Evolutionary conservation across 1,284 basidiomycete genomes (phyloP).

Genomic region (Vanrija sp.): DNA sequence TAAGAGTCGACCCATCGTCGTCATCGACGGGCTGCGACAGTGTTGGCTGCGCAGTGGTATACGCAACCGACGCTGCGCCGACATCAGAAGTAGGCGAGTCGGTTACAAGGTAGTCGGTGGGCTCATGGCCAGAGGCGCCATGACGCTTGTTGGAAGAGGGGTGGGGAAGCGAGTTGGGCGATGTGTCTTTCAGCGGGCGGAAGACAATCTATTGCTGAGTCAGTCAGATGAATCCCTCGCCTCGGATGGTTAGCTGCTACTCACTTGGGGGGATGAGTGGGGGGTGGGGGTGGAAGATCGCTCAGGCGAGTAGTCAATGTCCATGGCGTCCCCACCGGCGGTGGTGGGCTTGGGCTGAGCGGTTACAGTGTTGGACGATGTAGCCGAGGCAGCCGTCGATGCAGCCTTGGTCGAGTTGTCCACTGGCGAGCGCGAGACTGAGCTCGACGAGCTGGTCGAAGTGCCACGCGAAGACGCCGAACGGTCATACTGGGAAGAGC

Average conservation of each 20-base stretch:
- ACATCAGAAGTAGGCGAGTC: not conserved
- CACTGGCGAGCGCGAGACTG: slow-evolving; percentile 16
- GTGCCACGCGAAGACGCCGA: slow-evolving; percentile 32
- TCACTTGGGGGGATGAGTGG: slow-evolving; percentile 50
- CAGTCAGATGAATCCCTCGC: slow-evolving; percentile 18
- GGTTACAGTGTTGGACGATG: not conserved
- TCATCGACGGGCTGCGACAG: slow-evolving; percentile 24
- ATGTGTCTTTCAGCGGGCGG: slow-evolving; percentile 44
- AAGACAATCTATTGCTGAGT: slow-evolving; percentile 41
- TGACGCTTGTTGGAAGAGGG: slow-evolving; percentile 11
- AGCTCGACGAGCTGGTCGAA: slow-evolving; percentile 20
- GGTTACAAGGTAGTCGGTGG: not conserved
- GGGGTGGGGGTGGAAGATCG: slow-evolving; percentile 47
- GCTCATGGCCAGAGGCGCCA: slow-evolving; percentile 11
- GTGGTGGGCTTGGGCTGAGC: slow-evolving; percentile 8
- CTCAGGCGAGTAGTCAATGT: slow-evolving; percentile 40
- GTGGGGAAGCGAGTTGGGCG: slow-evolving; percentile 44
- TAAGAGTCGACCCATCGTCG: slow-evolving; percentile 41
- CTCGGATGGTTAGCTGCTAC: slow-evolving; percentile 11
- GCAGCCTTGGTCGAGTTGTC: slow-evolving; percentile 7
- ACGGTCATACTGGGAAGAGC: slow-evolving; percentile 28
- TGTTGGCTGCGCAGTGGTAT: slow-evolving; percentile 1
- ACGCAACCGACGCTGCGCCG: not conserved
- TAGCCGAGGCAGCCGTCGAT: not conserved
- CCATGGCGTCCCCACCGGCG: slow-evolving; percentile 23